Evolutionary conservation across 495 filamentous ascomycete genomes (phyloP), one percentile per base, ranked within the genome.

Genomic region (Penicillium desertorum): DNA sequence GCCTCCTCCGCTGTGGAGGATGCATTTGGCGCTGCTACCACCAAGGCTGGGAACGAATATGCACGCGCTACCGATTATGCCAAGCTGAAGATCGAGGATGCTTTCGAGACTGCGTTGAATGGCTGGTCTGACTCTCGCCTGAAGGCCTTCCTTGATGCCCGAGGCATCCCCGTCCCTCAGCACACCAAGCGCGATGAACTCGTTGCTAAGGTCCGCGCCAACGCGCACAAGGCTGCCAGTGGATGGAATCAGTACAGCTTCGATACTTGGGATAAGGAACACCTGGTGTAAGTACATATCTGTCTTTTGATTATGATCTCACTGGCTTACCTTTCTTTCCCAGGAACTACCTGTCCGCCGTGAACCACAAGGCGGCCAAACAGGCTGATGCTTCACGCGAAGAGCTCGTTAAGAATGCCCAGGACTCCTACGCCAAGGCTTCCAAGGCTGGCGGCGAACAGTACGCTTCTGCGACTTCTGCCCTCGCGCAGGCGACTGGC

Each of bases 171-270:
- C 19, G 87, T 91, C 29, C 90, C 90, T 8, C 90, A 95, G 62
- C 76, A 71, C 44, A 81, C 84, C 54, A 91, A 88, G 78, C 86
- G 83, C 46, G 88, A 93, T 62, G 87, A 95, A 72, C 87, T 95
- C 22, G 71, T 91, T 39, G 87, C 89, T 29, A 76, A 85, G 56
- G 90, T 92, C 6, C 83, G 89, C 56, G 79, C 86, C 54, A 77
- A 88, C 63, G 78, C 82, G 45, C 86, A 92, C 79, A 88, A 87
- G 78, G 88, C 86, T 49, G 80, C 86, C 23, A 79, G 79, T 59
- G 85, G 85, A 37, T 92, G 81, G 75, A 87, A 77, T 54, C 85
- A 88, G 20, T 93, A 90, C 88, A 92, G 86, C 32, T 94, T 91
- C 71, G 88, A 94, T 62, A 91, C 90, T 49, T 88, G 88, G 77